Percentiles rank a stretch among this genome's conserved stretches.
phyloP scores from a whole-genome alignment of 2,329 filamentous ascomycete genomes.

The Decorospora gaudefroyi region DNA sequence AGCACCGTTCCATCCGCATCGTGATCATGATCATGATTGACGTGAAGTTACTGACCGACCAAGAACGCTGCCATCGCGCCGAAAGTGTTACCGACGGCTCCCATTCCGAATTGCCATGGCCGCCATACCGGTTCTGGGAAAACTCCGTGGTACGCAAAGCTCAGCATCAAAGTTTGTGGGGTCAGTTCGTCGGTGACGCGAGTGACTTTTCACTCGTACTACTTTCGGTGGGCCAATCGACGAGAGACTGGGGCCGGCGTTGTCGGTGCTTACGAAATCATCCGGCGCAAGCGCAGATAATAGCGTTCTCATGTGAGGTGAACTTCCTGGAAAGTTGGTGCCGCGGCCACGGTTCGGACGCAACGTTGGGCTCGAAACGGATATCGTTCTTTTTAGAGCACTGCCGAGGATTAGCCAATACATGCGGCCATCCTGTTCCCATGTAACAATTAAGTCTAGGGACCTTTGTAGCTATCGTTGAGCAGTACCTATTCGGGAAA shows the following conservation, averaged over 20 bases:
- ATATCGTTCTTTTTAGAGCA: slow-evolving; percentile 8
- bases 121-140: slow-evolving; percentile 4
- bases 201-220: slow-evolving; percentile 12
- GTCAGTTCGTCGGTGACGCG: slow-evolving; percentile 14
- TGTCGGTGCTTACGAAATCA: slow-evolving; percentile 9
- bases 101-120: slow-evolving; percentile 10
- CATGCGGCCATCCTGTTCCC: slow-evolving; percentile 7
- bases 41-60: neutral
- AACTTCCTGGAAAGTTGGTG: slow-evolving; percentile 2
- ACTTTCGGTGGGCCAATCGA: slow-evolving; percentile 12
- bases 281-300: slow-evolving; percentile 9
- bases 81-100: slow-evolving; percentile 7
- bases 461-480: too few relatives aligned
- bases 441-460: too few relatives aligned
- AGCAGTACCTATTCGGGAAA: too few relatives aligned
- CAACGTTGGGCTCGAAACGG: slow-evolving; percentile 5
- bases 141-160: slow-evolving; percentile 5
- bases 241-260: slow-evolving; percentile 4
- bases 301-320: neutral
- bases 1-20: neutral
- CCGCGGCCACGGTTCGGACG: slow-evolving; percentile 13
- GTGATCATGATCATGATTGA: neutral
- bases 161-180: slow-evolving; percentile 9
- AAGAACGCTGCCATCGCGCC: slow-evolving; percentile 1
- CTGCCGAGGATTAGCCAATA: slow-evolving; percentile 30